phyloP scores from a whole-genome alignment of 164 flowering plant species.

The Santalum album region DNA sequence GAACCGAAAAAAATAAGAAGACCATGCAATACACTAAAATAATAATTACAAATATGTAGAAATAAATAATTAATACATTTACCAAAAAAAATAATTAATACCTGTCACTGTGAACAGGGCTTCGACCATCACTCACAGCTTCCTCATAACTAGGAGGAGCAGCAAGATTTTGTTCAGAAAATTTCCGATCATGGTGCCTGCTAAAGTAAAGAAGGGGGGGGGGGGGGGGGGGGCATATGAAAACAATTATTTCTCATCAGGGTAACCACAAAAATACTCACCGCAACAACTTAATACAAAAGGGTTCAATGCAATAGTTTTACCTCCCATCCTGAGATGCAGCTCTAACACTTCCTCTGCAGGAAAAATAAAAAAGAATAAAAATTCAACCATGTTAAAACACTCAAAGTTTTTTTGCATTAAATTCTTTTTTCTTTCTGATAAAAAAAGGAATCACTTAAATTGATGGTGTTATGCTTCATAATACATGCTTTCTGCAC shows the following conservation, averaged over 20 bases:
- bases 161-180: constrained; percentile 67
- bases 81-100: constrained; percentile 11
- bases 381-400: too few relatives aligned
- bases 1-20: too few relatives aligned
- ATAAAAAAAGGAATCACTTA: too few relatives aligned
- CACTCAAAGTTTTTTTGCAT: too few relatives aligned
- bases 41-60: neutral
- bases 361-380: constrained; percentile 5
- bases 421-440: too few relatives aligned
- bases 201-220: constrained; percentile 2
- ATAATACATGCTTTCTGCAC: too few relatives aligned
- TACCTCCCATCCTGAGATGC: constrained; percentile 89
- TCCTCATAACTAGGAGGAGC: constrained; percentile 96
- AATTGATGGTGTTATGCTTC: too few relatives aligned
- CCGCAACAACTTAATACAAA: neutral
- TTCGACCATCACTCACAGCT: constrained; percentile 46
- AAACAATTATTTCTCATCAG: neutral
- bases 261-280: neutral
- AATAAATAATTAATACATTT: constrained; percentile 20
- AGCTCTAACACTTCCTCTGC: constrained; percentile 61
- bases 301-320: neutral
- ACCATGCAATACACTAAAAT: too few relatives aligned
- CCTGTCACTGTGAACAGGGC: constrained; percentile 66
- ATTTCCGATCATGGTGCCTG: constrained; percentile 50
- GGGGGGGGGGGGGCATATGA: neutral